Conservation (phyloP, 2,329 filamentous ascomycete species). For the Xylaria sp. region DNA sequence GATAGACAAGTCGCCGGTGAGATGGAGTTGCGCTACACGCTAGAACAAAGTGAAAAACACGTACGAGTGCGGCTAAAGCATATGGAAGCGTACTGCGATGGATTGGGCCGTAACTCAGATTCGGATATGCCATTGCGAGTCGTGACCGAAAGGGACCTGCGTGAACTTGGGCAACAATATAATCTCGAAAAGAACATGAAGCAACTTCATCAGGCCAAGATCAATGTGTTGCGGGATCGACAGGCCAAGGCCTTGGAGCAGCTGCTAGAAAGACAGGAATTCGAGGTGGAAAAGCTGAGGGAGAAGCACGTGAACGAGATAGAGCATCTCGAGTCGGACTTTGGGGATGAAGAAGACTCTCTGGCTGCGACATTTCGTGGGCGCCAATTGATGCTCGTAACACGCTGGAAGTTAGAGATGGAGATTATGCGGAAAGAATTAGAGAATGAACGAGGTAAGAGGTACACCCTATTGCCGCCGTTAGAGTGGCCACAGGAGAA, state of each 20-base stretch:
- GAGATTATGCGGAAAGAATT: constrained; percentile 65
- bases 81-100: constrained; percentile 73
- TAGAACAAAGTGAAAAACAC: constrained; percentile 67
- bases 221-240: constrained; percentile 72
- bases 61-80: constrained; percentile 68
- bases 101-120: constrained; percentile 56
- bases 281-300: constrained; percentile 59
- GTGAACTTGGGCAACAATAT: constrained; percentile 70
- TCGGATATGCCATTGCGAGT: constrained; percentile 58
- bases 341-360: constrained; percentile 61
- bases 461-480: constrained; percentile 54
- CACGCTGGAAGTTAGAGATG: constrained; percentile 63
- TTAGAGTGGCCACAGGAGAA: constrained; percentile 56
- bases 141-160: constrained; percentile 68
- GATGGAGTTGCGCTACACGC: constrained; percentile 64
- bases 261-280: constrained; percentile 64
- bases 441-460: constrained; percentile 56
- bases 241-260: constrained; percentile 71
- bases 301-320: constrained; percentile 60
- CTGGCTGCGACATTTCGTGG: constrained; percentile 57
- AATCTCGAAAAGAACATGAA: constrained; percentile 68
- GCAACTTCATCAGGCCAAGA: constrained; percentile 67
- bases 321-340: constrained; percentile 58
- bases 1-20: constrained; percentile 71
- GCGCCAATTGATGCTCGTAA: constrained; percentile 57